Evolutionary conservation across 108 stramenopile species (phyloP).

Genomic region (Skeletonema marinoi): DNA sequence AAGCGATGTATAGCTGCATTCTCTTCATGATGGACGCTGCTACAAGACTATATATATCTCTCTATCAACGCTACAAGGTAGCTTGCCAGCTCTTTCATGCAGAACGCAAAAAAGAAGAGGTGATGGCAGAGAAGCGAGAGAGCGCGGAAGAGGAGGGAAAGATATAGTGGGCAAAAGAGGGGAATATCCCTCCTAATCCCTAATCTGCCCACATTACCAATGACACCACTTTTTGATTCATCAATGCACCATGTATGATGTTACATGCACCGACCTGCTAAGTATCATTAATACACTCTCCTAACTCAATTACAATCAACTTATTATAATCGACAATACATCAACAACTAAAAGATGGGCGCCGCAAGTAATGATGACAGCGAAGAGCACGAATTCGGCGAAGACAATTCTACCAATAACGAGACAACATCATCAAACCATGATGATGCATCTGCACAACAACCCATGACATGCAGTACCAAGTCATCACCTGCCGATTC

Average conservation of each 20-base stretch:
- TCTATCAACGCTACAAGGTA: too few species aligned
- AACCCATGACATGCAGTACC: neutral
- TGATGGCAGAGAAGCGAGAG: too few species aligned
- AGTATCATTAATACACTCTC: neutral
- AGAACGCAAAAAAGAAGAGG: too few species aligned
- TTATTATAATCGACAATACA: neutral
- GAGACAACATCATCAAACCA: neutral
- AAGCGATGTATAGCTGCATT: neutral
- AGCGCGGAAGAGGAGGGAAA: neutral
- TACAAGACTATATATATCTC: neutral
- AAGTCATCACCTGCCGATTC: slow-evolving; percentile 16
- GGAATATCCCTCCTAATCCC: too few species aligned
- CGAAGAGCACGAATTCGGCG: slow-evolving; percentile 34
- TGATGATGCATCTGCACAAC: slow-evolving; percentile 17
- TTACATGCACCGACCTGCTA: neutral
- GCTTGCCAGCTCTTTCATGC: too few species aligned
- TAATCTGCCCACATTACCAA: neutral
- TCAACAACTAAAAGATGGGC: slow-evolving; percentile 9
- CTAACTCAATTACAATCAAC: neutral
- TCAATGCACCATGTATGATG: neutral
- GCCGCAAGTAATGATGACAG: slow-evolving; percentile 20
- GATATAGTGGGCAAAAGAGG: neutral
- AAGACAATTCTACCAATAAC: neutral
- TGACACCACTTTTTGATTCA: neutral
- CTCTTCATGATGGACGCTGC: neutral